These are phyloP conservation scores for Ophiostoma tasmaniense DNA, from an alignment of 2,329 filamentous ascomycete genomes.

Conservation along the genomic window DNA sequence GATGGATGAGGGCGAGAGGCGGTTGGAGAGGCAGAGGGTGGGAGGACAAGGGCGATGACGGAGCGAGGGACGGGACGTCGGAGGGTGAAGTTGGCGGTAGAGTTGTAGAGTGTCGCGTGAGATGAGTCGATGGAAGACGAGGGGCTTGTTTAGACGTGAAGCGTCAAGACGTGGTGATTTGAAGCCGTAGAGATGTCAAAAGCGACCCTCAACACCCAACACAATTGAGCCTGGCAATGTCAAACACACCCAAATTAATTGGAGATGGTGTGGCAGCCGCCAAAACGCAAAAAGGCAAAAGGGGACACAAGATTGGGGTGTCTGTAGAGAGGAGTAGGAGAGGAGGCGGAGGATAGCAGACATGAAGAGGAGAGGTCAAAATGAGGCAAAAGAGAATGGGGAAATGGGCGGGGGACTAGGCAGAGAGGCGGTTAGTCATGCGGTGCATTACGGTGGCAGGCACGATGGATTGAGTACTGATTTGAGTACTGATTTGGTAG, in stretches of 20 bases:
- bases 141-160: neutral
- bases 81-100: no score
- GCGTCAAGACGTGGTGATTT: neutral
- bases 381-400: neutral
- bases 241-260: neutral
- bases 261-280: neutral
- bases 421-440: neutral
- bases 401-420: neutral
- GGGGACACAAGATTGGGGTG: neutral
- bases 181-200: no score
- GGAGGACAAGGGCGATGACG: neutral
- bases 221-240: neutral
- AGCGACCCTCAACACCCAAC: no score
- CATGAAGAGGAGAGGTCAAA: neutral
- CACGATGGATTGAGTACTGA: neutral
- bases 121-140: neutral
- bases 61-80: neutral
- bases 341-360: neutral
- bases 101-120: neutral
- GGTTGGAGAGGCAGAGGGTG: neutral
- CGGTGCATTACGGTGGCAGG: neutral
- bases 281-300: neutral
- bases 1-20: neutral
- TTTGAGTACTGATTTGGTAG: no score
- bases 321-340: neutral